phyloP scores from a whole-genome alignment of 495 filamentous ascomycete species.

The Neurospora tetrasperma region DNA sequence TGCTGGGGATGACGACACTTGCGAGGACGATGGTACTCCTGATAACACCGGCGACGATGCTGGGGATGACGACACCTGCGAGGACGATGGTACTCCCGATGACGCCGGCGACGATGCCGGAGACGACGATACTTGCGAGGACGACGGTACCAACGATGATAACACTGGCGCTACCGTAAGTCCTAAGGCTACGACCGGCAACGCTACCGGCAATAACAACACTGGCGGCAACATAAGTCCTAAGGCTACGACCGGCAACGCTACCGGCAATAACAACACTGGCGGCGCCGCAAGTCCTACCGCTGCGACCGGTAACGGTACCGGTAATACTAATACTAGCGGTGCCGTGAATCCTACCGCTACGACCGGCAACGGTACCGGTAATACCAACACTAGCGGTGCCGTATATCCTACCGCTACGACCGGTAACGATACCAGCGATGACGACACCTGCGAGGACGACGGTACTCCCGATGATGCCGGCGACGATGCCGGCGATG shows the following conservation, averaged over 20 bases:
- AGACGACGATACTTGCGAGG: constrained; percentile 37
- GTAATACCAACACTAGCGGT: too few relatives aligned
- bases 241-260: constrained; percentile 17
- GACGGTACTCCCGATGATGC: too few relatives aligned
- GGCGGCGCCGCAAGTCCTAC: constrained; percentile 39
- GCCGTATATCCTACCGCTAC: too few relatives aligned
- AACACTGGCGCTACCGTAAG: constrained; percentile 12
- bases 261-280: constrained; percentile 37
- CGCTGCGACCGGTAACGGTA: constrained; percentile 18
- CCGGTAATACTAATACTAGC: too few relatives aligned
- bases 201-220: constrained; percentile 12
- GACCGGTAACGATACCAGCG: too few relatives aligned
- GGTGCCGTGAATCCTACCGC: too few relatives aligned
- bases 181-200: constrained; percentile 8
- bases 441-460: too few relatives aligned
- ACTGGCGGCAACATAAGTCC: constrained; percentile 14
- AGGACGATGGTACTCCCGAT: constrained; percentile 31
- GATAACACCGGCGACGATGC: constrained; percentile 24
- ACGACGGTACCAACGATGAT: constrained; percentile 30
- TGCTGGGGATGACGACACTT: background rate
- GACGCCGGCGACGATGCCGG: constrained; percentile 24
- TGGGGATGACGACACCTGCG: constrained; percentile 37
- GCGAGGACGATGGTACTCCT: constrained; percentile 8
- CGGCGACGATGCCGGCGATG: too few relatives aligned
- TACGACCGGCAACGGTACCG: too few relatives aligned